Evolutionary conservation across 768 basidiomycete genomes (phyloP), one percentile per base, ranked within the genome.

Genomic region (Phanerochaete carnosa): DNA sequence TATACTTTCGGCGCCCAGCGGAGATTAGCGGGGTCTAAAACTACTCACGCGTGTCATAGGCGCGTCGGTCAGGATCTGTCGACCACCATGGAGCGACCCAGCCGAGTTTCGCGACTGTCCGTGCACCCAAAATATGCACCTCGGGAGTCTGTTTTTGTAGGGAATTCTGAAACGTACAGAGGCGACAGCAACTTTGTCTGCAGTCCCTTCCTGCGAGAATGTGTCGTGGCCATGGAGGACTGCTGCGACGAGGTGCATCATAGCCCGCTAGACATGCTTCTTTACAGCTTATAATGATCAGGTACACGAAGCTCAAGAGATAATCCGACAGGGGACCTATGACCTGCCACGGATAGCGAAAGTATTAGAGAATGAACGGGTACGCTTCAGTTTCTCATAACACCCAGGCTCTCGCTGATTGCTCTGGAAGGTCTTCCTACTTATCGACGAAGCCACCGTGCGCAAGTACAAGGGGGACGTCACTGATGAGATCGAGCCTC

Each of bases 401-500:
- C 12, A 25, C 43, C 53, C 30, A 57, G 53, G 28, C 59, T 30
- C 4, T 28, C 5, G 33, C 25, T 16, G 12, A 9, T 55, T 66
- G 23, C 61, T 11, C 39, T 0, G 29, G 11, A 58, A 94, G 91
- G 84, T 90, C 0, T 93, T 89, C 68, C 74, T 90, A 19, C 81
- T 94, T 11, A 79, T 91, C 1, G 84, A 89, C 56, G 90, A 93
- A 70, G 79, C 77, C 13, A 89, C 86, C 0, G 81, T 92, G n/a
- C 80, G 81, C 56, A 80, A 76, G 71, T 92, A 93, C 75, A 91
- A 92, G 68, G 74, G 86, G 1, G 87, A 88, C 45, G 77, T 93
- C 43, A 86, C 83, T 1, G 88, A 90, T 55, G 91, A 92, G 69
- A 84, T 94, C 11, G 91, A 93, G 61, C 92, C 92, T 19, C 84